These are phyloP conservation scores for Coniochaeta hoffmannii DNA, from an alignment of 2,329 filamentous ascomycete species.

Conservation along the genomic window DNA sequence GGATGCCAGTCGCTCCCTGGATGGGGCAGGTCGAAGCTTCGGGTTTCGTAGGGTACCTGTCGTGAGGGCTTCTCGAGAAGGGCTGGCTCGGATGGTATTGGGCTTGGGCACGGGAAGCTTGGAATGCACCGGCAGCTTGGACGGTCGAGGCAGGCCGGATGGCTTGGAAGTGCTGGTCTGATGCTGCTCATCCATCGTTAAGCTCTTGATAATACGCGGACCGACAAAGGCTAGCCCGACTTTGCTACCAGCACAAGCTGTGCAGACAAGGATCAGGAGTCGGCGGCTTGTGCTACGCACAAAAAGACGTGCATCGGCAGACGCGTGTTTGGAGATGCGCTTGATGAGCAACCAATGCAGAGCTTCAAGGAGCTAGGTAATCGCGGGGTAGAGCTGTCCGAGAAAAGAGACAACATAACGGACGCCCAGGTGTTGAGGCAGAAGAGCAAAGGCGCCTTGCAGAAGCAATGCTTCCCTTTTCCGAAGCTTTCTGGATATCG, in stretches of 20 bases:
- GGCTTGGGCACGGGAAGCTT: conserved; percentile 2
- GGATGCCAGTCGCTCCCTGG: neutral
- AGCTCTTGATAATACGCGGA: neutral
- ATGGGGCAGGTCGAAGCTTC: conserved; percentile 1
- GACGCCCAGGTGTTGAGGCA: neutral
- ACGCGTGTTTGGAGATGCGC: neutral
- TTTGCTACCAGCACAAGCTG: neutral
- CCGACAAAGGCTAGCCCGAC: neutral
- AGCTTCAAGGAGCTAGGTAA: neutral
- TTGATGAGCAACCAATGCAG: neutral
- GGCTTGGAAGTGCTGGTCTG: neutral
- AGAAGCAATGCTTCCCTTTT: too few relatives aligned
- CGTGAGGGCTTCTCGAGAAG: neutral
- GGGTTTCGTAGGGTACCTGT: neutral
- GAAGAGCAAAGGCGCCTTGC: neutral
- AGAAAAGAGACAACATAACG: neutral
- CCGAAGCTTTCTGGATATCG: neutral
- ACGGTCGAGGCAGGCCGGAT: conserved; percentile 1
- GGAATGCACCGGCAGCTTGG: neutral
- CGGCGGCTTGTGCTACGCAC: neutral
- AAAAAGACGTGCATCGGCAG: neutral
- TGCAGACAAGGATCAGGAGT: neutral
- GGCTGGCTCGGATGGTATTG: neutral
- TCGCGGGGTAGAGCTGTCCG: neutral
- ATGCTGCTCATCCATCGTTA: neutral